Evolutionary conservation across 2,329 filamentous ascomycete genomes (phyloP), one percentile per base, ranked within the genome.

Genomic region (Paecilomyces sp.): DNA sequence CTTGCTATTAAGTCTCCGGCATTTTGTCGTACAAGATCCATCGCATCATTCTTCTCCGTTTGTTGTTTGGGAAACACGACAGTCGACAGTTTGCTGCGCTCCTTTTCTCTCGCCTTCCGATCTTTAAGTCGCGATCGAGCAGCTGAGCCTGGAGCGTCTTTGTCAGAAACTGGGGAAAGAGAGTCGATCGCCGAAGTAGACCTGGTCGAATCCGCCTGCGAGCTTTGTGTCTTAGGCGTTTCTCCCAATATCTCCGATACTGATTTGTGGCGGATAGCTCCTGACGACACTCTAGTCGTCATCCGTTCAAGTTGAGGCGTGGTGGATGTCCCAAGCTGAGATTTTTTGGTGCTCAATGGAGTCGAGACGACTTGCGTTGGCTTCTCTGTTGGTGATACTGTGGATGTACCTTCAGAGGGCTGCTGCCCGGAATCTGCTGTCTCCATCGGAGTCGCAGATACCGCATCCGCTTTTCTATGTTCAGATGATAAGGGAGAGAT

Each of bases 61-160:
- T 79, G 77, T 58, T 86, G 85, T 68, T 90, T 91, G 2, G 89
- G 88, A 70, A 95, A 94, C 0, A 93, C 82, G 3, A 94, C 90
- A 0, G 86, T 90, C 1, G 88, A 91, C 13, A 88, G 79, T 65
- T 88, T 88, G 63, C 81, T 85, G 68, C 77, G 71, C 60, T 80
- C 78, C 62, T 86, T 88, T 56, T 84, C 81, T 63, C 80, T 83
- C 33, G 83, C 80, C 64, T 83, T 85, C 47, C 77, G 76, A 60
- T 83, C 81, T 51, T 76, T 78, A 34, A 77, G 68, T 31, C 79
- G 73, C 62, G 76, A 73, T 55, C 72, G 73, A 24, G 73, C 71
- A 50, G 72, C 67, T 54, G 72, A 71, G 52, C 72, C 71, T 18
- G 70, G 69, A 11, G 67, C 65, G 18, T 65, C 64, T 57, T 67